Conservation (phyloP, 805 yeast species). For the Schizosaccharomyces octosporus region DNA sequence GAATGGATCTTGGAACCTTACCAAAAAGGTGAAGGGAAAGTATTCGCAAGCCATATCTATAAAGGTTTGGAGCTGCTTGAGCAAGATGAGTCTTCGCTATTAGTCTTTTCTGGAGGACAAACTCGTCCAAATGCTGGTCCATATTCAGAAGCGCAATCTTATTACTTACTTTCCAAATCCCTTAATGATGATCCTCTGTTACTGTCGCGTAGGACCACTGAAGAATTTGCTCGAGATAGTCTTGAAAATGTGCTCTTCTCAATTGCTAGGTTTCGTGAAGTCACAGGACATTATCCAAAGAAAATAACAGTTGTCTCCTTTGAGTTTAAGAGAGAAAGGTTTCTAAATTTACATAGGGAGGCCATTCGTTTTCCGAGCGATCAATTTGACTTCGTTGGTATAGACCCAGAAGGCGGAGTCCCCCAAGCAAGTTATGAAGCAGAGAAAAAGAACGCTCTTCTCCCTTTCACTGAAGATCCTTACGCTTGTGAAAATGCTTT, state of each 20-base stretch:
- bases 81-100: constrained; percentile 14
- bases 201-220: constrained; percentile 20
- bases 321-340: constrained; percentile 44
- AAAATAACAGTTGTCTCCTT: constrained; percentile 40
- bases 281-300: constrained; percentile 24
- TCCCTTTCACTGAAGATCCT: constrained; percentile 9
- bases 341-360: constrained; percentile 13
- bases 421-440: constrained; percentile 4
- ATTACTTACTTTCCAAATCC: constrained; percentile 5
- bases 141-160: constrained; percentile 25
- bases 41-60: constrained; percentile 37
- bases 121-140: constrained; percentile 34
- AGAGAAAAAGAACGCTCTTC: constrained; percentile 6
- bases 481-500: constrained; percentile 8
- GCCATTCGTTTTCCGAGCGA: constrained; percentile 9
- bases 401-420: constrained; percentile 6
- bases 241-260: constrained; percentile 44
- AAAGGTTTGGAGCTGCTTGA: constrained; percentile 19
- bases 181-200: constrained; percentile 4
- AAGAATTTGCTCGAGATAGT: constrained; percentile 58
- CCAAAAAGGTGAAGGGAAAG: constrained; percentile 42
- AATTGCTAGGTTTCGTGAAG: constrained; percentile 21
- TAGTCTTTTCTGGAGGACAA: constrained; percentile 41
- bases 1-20: constrained; percentile 51
- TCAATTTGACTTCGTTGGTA: constrained; percentile 7